Conservation (phyloP, 2,329 filamentous ascomycete genomes). For the Alternaria sp. region DNA sequence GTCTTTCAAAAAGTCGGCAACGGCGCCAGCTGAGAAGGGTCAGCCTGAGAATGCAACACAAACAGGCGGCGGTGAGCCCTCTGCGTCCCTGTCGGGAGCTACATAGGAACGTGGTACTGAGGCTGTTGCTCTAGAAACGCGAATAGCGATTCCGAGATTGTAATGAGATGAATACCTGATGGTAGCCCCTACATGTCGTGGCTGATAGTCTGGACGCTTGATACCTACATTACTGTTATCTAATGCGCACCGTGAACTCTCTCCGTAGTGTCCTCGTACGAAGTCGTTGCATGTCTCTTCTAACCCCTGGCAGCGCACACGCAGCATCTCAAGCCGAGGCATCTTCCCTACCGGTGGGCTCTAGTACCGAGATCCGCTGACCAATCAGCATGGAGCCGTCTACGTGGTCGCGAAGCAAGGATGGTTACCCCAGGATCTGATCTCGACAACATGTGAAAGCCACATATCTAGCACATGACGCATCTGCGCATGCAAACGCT, state of each 20-base stretch:
- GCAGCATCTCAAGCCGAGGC: slow-evolving; percentile 5
- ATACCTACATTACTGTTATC: neutral
- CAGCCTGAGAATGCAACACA: slow-evolving; percentile 41
- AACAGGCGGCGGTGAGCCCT: slow-evolving; percentile 32
- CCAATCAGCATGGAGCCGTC: neutral
- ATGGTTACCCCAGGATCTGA: neutral
- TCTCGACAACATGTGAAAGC: neutral
- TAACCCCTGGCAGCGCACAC: neutral
- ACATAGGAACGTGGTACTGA: slow-evolving; percentile 15
- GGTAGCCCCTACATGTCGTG: neutral
- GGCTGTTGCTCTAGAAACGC: neutral
- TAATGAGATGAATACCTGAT: neutral
- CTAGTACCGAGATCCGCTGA: neutral
- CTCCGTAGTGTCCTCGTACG: slow-evolving; percentile 1
- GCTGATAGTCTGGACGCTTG: neutral
- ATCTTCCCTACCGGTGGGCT: neutral
- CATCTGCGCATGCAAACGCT: neutral
- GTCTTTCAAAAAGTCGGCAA: slow-evolving; percentile 70
- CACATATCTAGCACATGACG: neutral
- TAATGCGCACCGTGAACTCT: neutral
- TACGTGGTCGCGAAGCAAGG: neutral
- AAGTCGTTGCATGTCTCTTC: neutral
- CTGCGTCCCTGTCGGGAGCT: slow-evolving; percentile 40
- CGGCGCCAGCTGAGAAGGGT: slow-evolving; percentile 50
- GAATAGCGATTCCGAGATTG: neutral